phyloP scores from a whole-genome alignment of 208 protist genomes.

The Trypanosomatidae sp. region DNA sequence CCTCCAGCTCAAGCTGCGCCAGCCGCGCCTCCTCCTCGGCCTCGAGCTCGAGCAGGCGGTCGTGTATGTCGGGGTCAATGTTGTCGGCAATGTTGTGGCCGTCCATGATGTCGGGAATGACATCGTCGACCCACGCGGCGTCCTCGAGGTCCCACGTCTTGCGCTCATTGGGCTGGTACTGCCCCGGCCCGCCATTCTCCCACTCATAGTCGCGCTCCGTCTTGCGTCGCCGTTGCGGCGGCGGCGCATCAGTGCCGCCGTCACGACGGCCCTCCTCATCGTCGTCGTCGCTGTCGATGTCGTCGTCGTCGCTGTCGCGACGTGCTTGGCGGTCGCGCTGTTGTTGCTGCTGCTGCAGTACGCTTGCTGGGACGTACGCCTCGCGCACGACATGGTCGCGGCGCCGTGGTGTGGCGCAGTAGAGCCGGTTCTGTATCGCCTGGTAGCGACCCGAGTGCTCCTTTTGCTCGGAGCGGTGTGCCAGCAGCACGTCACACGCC shows the following conservation, averaged over 20 bases:
- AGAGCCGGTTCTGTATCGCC: constrained; percentile 87
- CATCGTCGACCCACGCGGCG: constrained; percentile 96
- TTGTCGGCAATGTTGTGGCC: constrained; percentile 99
- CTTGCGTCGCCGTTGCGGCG: constrained; percentile 39
- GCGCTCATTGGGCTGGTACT: constrained; percentile 82
- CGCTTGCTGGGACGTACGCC: constrained; percentile 66
- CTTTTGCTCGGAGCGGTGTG: constrained; percentile 91
- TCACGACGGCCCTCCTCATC: too few species aligned
- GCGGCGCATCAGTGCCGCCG: constrained; percentile 10
- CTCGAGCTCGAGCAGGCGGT: constrained; percentile 85
- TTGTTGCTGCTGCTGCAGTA: constrained; percentile 28
- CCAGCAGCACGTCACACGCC: constrained; percentile 94
- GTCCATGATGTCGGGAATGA: constrained; percentile 99
- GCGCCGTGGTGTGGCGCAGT: constrained; percentile 73
- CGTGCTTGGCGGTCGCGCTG: too few species aligned
- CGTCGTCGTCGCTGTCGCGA: constrained; percentile 15
- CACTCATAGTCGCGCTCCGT: constrained; percentile 89
- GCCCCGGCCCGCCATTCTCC: constrained; percentile 88
- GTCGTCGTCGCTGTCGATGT: too few species aligned
- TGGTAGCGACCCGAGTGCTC: constrained; percentile 85
- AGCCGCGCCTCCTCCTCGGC: constrained; percentile 88
- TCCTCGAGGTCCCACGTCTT: constrained; percentile 89
- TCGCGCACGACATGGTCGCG: constrained; percentile 83
- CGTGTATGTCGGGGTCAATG: constrained; percentile 98
- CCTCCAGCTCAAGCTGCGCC: constrained; percentile 88